Evolutionary conservation across 179 eudicot genomes (phyloP).

Genomic region (Monotropa hypopitys): DNA sequence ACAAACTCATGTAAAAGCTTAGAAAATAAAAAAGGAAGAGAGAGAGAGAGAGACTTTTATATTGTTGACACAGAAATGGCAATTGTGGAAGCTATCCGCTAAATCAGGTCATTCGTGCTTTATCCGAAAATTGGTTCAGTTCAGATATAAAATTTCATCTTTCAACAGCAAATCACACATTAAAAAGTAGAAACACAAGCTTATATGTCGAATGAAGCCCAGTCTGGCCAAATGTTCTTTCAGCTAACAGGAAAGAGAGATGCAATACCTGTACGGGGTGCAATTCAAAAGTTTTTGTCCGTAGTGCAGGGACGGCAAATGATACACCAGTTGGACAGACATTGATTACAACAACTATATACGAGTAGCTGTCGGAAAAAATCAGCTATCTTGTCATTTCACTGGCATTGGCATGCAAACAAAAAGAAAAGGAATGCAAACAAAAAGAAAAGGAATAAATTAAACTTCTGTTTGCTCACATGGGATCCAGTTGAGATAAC

Average conservation of each 20-base stretch:
- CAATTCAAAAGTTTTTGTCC: constrained; percentile 42
- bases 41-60: no score
- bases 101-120: background rate
- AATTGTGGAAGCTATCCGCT: background rate
- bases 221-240: background rate
- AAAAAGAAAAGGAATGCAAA: background rate
- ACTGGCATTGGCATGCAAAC: background rate
- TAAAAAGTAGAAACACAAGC: background rate
- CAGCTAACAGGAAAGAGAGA: background rate
- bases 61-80: background rate
- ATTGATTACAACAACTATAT: constrained; percentile 54
- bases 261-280: constrained; percentile 70
- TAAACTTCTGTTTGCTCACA: constrained; percentile 28
- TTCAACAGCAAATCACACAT: background rate
- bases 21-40: background rate
- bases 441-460: background rate
- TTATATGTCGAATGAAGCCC: background rate
- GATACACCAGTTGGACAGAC: constrained; percentile 43
- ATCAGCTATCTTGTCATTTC: background rate
- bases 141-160: background rate
- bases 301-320: constrained; percentile 34
- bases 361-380: constrained; percentile 43
- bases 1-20: background rate
- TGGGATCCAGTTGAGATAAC: constrained; percentile 64
- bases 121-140: constrained; percentile 1